phyloP scores from a whole-genome alignment of 2,329 filamentous ascomycete genomes.

The Fusarium mexicanum region DNA sequence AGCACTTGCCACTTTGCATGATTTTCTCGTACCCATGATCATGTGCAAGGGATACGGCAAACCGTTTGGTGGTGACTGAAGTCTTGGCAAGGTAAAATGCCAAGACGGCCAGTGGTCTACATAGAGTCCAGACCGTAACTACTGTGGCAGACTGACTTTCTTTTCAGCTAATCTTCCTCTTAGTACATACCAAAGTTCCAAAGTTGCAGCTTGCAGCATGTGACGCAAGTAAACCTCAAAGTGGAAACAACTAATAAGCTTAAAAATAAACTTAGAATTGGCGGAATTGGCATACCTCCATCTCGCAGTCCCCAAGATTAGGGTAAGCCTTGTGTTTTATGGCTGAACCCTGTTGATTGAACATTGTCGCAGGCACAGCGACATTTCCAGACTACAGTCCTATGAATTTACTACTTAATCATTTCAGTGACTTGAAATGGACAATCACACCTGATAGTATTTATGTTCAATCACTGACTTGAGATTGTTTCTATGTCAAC shows the following conservation, averaged over 20 bases:
- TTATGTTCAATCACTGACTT: not conserved
- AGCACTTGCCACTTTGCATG: not conserved
- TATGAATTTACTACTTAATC: not conserved
- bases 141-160: not conserved
- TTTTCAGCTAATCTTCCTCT: not conserved
- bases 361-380: too few relatives aligned
- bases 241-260: not conserved
- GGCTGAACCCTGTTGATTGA: not conserved
- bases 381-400: not conserved
- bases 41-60: not conserved
- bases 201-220: not conserved
- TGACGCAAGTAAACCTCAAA: not conserved
- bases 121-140: not conserved
- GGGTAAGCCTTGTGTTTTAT: not conserved
- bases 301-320: not conserved
- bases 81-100: not conserved
- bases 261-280: not conserved
- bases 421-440: fast-evolving
- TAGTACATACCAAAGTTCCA: not conserved
- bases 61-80: not conserved
- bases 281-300: not conserved
- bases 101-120: not conserved
- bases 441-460: not conserved
- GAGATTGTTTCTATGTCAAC: not conserved
- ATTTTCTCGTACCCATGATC: not conserved